These are phyloP conservation scores for Citrullus colocynthis DNA, from an alignment of 306 rosid genomes.

Conservation along the genomic window DNA sequence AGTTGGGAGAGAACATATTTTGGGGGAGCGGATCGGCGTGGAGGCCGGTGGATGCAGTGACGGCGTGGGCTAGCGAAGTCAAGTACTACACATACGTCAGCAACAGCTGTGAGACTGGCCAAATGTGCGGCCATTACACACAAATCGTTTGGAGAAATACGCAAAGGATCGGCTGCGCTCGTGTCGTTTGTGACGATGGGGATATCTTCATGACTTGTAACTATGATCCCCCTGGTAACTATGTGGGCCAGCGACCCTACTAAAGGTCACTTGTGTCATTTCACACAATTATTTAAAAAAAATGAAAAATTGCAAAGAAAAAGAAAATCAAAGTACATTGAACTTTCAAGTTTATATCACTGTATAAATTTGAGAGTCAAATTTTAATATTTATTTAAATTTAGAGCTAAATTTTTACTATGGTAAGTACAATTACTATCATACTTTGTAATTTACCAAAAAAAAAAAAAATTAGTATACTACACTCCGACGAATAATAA, in stretches of 20 bases:
- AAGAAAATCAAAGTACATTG: too few species aligned
- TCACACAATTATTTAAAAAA: too few species aligned
- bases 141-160: conserved; percentile 78
- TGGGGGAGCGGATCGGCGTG: conserved; percentile 77
- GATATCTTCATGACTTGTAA: conserved; percentile 87
- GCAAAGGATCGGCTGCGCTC: conserved; percentile 56
- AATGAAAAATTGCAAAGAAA: too few species aligned
- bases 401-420: too few species aligned
- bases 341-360: too few species aligned
- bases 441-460: too few species aligned
- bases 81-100: conserved; percentile 51
- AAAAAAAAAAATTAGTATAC: too few species aligned
- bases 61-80: conserved; percentile 56
- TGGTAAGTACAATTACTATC: too few species aligned
- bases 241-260: conserved; percentile 44
- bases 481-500: background rate
- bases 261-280: background rate
- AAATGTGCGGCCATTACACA: conserved; percentile 85
- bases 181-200: conserved; percentile 58
- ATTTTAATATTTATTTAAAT: too few species aligned
- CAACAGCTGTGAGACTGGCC: conserved; percentile 41
- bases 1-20: conserved; percentile 68
- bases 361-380: too few species aligned
- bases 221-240: conserved; percentile 71
- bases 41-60: conserved; percentile 58